Percentiles rank a stretch among this genome's conserved stretches.
Evolutionary conservation across 202 grass and related monocot genomes (phyloP).

Genomic region (Musa balbisiana): DNA sequence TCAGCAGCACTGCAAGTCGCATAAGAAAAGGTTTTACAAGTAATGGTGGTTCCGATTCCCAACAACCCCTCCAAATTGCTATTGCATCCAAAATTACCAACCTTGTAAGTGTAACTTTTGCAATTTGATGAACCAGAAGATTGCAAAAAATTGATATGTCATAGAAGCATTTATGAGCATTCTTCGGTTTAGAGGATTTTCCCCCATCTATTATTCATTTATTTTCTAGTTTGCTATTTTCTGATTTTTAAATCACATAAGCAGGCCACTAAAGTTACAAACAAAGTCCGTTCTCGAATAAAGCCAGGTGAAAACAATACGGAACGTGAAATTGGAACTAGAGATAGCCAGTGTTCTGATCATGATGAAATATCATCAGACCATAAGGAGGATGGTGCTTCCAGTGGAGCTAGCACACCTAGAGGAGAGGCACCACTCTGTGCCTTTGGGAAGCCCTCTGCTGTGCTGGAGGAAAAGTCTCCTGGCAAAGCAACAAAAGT

Average conservation of each 20-base stretch:
- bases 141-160: constrained; percentile 5
- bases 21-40: constrained; percentile 37
- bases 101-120: constrained; percentile 45
- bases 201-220: neutral
- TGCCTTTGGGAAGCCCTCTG: constrained; percentile 19
- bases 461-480: constrained; percentile 37
- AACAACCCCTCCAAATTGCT: constrained; percentile 54
- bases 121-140: constrained; percentile 21
- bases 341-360: constrained; percentile 57
- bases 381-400: constrained; percentile 50
- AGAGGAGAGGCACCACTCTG: constrained; percentile 44
- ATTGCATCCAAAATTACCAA: constrained; percentile 78
- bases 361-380: constrained; percentile 28
- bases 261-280: constrained; percentile 95
- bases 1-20: constrained; percentile 27
- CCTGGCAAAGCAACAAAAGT: constrained; percentile 39
- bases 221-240: constrained; percentile 34
- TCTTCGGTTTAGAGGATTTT: neutral
- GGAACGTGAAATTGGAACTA: constrained; percentile 50
- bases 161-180: neutral
- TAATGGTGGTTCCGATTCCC: constrained; percentile 41
- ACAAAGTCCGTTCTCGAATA: constrained; percentile 82
- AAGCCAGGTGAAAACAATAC: constrained; percentile 52
- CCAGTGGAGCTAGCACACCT: constrained; percentile 55
- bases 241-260: constrained; percentile 55